Evolutionary conservation across 352 stramenopile genomes (phyloP).

Genomic region (Nothophytophthora sp.): DNA sequence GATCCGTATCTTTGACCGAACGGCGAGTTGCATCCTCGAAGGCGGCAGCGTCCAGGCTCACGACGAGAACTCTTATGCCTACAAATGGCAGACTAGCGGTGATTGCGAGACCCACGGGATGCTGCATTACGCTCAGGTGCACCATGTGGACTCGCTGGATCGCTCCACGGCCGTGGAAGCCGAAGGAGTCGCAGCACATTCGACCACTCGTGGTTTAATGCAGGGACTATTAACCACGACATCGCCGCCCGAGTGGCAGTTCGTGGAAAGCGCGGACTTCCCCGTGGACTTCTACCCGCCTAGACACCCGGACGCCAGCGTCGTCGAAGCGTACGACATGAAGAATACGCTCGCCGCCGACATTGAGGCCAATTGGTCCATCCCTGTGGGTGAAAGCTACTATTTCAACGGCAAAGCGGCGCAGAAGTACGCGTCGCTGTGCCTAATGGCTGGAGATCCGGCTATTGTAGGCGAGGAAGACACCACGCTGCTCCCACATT

Average conservation of each 20-base stretch:
- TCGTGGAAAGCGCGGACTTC: conserved; percentile 46
- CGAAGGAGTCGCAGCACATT: conserved; percentile 33
- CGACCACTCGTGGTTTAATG: conserved; percentile 62
- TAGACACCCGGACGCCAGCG: conserved; percentile 23
- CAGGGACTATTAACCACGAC: conserved; percentile 49
- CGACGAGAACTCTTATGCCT: conserved; percentile 49
- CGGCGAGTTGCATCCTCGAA: conserved; percentile 42
- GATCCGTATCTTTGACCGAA: conserved; percentile 39
- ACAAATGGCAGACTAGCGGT: conserved; percentile 59
- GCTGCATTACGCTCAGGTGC: conserved; percentile 62
- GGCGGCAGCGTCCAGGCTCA: conserved; percentile 43
- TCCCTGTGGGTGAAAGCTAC: conserved; percentile 44
- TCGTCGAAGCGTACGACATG: conserved; percentile 33
- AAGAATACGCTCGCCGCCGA: conserved; percentile 39
- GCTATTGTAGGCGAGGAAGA: conserved; percentile 44
- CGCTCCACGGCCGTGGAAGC: conserved; percentile 34
- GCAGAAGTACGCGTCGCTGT: conserved; percentile 57
- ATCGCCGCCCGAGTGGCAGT: conserved; percentile 42
- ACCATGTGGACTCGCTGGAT: conserved; percentile 66
- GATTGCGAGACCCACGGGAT: conserved; percentile 45
- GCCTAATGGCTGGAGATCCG: conserved; percentile 44
- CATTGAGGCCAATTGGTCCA: conserved; percentile 40
- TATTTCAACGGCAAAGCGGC: conserved; percentile 57
- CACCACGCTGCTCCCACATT: conserved; percentile 33
- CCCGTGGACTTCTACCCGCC: conserved; percentile 53